Conservation (phyloP, 225 moss, liverwort and hornwort species). For the Physcomitrium patens region DNA sequence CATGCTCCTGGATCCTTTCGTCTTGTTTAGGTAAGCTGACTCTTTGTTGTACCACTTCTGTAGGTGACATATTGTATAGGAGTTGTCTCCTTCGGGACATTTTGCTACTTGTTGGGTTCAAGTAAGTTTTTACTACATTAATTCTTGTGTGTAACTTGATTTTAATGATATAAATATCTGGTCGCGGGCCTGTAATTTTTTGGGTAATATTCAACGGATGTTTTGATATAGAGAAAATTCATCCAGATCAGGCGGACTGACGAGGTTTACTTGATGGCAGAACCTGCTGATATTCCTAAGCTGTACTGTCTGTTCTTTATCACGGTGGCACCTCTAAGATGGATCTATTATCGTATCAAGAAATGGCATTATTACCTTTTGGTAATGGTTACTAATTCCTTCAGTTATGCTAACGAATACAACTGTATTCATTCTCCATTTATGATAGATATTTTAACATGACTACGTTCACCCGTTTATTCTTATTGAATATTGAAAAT, state of each 20-base stretch:
- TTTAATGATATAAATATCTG: neutral
- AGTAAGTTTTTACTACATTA: conserved; percentile 53
- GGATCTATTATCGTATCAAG: conserved; percentile 98
- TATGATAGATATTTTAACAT: too few relatives aligned
- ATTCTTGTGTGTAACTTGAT: conserved; percentile 3
- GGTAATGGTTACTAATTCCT: conserved; percentile 29
- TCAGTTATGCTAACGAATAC: neutral
- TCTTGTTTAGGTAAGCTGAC: conserved; percentile 12
- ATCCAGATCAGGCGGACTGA: neutral
- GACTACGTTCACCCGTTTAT: neutral
- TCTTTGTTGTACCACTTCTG: conserved; percentile 21
- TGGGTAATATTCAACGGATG: neutral
- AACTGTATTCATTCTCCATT: conserved; percentile 1
- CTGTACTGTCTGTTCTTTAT: conserved; percentile 93
- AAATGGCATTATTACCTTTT: conserved; percentile 90
- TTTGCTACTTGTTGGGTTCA: conserved; percentile 94
- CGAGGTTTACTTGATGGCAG: conserved; percentile 39
- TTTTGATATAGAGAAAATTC: neutral
- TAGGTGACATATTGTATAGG: conserved; percentile 93
- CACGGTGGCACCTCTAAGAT: conserved; percentile 83
- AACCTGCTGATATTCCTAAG: conserved; percentile 91
- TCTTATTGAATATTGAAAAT: conserved; percentile 15
- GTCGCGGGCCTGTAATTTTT: neutral
- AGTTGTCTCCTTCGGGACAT: conserved; percentile 93
- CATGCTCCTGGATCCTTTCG: neutral